These are phyloP conservation scores for Thuja plicata DNA, from an alignment of 83 land plant genomes.

Conservation along the genomic window DNA sequence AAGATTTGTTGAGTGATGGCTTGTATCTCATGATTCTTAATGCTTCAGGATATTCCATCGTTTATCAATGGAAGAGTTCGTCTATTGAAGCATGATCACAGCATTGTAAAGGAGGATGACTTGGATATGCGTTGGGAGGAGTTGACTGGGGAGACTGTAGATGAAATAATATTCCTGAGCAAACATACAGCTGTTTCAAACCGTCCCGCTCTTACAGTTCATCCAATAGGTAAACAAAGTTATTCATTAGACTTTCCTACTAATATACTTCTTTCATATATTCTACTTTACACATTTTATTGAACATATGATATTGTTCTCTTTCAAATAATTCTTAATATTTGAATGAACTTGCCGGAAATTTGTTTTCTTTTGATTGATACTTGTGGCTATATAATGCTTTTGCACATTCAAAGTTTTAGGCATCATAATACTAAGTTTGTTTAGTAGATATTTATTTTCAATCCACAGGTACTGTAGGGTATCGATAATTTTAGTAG, in stretches of 20 bases:
- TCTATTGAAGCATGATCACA: slow-evolving; percentile 48
- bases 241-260: neutral
- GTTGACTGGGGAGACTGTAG: slow-evolving; percentile 68
- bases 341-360: neutral
- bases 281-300: neutral
- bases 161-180: slow-evolving; percentile 78
- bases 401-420: neutral
- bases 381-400: neutral
- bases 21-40: neutral
- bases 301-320: neutral
- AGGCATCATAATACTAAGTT: neutral
- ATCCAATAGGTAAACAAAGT: slow-evolving; percentile 68
- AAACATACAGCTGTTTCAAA: slow-evolving; percentile 81
- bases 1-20: neutral
- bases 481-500: neutral
- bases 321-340: neutral
- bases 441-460: neutral
- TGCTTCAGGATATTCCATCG: slow-evolving; percentile 31
- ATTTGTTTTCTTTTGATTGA: neutral
- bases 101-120: slow-evolving; percentile 73
- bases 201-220: slow-evolving; percentile 85
- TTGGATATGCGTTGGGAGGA: slow-evolving; percentile 80
- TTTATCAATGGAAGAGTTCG: slow-evolving; percentile 53
- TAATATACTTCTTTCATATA: neutral
- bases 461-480: neutral